Evolutionary conservation across 2,329 filamentous ascomycete genomes (phyloP).

Genomic region (Aspergillus sp.): DNA sequence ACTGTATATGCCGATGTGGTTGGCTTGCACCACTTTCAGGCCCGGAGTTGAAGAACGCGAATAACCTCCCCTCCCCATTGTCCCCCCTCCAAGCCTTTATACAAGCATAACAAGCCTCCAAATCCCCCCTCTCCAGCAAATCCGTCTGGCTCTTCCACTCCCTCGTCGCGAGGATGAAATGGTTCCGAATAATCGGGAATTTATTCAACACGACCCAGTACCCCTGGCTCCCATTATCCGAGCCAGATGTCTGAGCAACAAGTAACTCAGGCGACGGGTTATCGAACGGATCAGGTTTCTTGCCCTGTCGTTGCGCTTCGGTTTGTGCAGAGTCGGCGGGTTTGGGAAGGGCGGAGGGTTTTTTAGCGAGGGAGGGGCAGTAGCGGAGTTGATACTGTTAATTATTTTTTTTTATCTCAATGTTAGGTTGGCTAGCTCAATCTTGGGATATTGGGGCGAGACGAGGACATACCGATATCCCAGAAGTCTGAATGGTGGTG

Average conservation of each 20-base stretch:
- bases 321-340: conserved; percentile 10
- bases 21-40: conserved; percentile 44
- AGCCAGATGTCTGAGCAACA: conserved; percentile 27
- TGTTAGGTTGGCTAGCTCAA: too few relatives aligned
- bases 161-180: conserved; percentile 45
- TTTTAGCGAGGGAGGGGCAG: conserved; percentile 43
- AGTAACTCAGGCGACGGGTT: conserved; percentile 38
- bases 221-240: conserved; percentile 23
- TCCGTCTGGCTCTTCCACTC: conserved; percentile 38
- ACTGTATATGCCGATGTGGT: conserved; percentile 43
- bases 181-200: conserved; percentile 43
- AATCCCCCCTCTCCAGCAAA: conserved; percentile 37
- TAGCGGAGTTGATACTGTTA: conserved; percentile 38
- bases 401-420: too few relatives aligned
- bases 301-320: not conserved
- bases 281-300: conserved; percentile 40
- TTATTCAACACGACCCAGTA: conserved; percentile 40
- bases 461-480: conserved; percentile 24
- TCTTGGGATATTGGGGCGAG: too few relatives aligned
- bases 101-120: conserved; percentile 36
- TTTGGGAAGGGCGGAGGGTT: conserved; percentile 26
- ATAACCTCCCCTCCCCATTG: conserved; percentile 22
- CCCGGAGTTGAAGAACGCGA: conserved; percentile 47
- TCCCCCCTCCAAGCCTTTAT: conserved; percentile 33
- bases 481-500: conserved; percentile 27